Conservation (phyloP, 192 early-diverging fungal species). For the Umbelopsis ramanniana region DNA sequence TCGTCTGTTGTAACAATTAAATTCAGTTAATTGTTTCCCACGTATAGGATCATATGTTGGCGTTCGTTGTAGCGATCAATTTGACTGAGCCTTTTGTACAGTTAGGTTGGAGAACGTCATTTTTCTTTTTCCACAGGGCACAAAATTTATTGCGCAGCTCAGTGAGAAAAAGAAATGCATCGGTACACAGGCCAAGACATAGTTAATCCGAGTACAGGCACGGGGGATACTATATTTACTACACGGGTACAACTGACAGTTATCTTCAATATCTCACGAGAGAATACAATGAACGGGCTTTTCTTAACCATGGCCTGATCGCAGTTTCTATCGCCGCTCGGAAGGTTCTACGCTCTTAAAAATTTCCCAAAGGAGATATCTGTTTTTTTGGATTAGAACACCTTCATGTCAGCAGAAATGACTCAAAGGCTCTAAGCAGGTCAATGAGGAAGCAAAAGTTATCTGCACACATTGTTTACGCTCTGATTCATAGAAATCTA, state of each 20-base stretch:
- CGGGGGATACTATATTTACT: not conserved
- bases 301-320: constrained; percentile 8
- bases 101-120: too few species aligned
- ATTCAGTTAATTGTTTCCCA: too few species aligned
- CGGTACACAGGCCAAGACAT: not conserved
- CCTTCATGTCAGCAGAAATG: not conserved
- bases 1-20: too few species aligned
- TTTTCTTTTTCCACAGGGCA: too few species aligned
- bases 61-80: too few species aligned
- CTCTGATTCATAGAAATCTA: not conserved
- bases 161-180: too few species aligned
- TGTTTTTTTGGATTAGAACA: not conserved
- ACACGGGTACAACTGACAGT: not conserved
- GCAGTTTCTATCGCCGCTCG: constrained; percentile 13
- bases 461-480: too few species aligned
- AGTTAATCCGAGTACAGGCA: not conserved
- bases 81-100: too few species aligned
- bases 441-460: too few species aligned
- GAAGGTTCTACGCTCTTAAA: not conserved
- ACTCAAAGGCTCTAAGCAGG: not conserved
- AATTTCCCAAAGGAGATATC: constrained; percentile 21
- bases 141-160: too few species aligned
- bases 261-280: not conserved
- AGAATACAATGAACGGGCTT: not conserved
- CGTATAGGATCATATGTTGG: too few species aligned